Percentiles rank a stretch among this genome's conserved stretches.
Evolutionary conservation across 371 early-diverging fungal species (phyloP).

Genomic region (Mucor sp.): DNA sequence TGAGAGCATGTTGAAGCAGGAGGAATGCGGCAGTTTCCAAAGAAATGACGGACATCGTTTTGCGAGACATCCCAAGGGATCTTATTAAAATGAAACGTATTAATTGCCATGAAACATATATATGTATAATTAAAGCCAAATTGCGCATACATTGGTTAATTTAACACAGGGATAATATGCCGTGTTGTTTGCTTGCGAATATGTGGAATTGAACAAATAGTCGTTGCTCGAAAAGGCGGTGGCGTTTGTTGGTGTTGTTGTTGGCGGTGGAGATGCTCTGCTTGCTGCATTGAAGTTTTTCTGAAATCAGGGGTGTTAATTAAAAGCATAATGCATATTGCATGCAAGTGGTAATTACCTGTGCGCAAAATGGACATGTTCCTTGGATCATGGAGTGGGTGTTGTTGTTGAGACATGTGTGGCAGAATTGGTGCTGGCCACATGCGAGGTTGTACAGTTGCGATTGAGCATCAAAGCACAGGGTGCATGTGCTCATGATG

Average conservation of each 20-base stretch:
- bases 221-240: constrained; percentile 2
- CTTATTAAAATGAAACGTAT: constrained; percentile 21
- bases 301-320: not conserved
- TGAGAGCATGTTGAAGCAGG: constrained; percentile 42
- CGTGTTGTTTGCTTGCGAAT: not conserved
- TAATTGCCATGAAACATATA: not conserved
- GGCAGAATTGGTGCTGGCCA: constrained; percentile 24
- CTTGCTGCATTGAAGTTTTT: not conserved
- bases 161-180: constrained; percentile 38
- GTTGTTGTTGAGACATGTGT: constrained; percentile 10
- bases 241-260: not conserved
- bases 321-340: not conserved
- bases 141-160: constrained; percentile 39
- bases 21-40: constrained; percentile 43
- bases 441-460: constrained; percentile 3
- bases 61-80: constrained; percentile 65
- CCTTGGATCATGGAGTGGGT: constrained; percentile 9
- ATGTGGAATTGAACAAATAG: not conserved
- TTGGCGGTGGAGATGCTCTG: not conserved
- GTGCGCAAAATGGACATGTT: constrained; percentile 25
- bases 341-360: constrained; percentile 5
- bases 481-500: not conserved
- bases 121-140: not conserved
- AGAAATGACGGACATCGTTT: constrained; percentile 53
- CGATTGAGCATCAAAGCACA: constrained; percentile 3